These are phyloP conservation scores for Stygiomarasmius scandens DNA, from an alignment of 1,284 basidiomycete genomes.

Conservation along the genomic window DNA sequence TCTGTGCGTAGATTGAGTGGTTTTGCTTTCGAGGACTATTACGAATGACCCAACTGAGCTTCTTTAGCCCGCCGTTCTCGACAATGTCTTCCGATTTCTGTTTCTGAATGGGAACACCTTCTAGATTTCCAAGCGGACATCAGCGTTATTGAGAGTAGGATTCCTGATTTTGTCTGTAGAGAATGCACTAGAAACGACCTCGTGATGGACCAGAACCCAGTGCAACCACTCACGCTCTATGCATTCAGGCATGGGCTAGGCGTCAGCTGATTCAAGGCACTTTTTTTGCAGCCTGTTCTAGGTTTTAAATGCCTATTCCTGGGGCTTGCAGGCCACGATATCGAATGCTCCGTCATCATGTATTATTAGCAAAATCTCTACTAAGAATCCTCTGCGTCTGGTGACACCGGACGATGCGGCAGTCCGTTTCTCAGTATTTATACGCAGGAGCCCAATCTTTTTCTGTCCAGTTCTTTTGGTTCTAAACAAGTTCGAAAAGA, in stretches of 20 bases:
- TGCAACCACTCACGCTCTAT: not conserved
- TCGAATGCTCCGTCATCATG: not conserved
- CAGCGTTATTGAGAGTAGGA: too few species aligned
- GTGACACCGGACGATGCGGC: not conserved
- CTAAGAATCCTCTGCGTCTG: not conserved
- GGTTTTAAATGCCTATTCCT: too few species aligned
- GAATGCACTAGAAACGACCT: not conserved
- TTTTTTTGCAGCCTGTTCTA: not conserved
- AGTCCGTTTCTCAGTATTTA: not conserved
- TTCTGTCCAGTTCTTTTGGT: not conserved
- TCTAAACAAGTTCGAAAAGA: not conserved
- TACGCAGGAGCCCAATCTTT: not conserved
- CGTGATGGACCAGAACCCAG: not conserved
- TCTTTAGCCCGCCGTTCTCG: too few species aligned
- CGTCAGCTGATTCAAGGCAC: not conserved
- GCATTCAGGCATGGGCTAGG: not conserved
- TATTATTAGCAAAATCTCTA: too few species aligned
- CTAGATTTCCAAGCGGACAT: too few species aligned
- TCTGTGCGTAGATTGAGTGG: too few species aligned
- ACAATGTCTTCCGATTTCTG: too few species aligned
- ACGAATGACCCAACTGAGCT: too few species aligned
- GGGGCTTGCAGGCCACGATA: not conserved
- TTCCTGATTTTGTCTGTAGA: too few species aligned
- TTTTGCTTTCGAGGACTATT: too few species aligned
- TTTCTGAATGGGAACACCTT: too few species aligned